Base-by-base conservation (phyloP, 371 early-diverging fungal genomes). In the Syncephalastrum sp. region DNA sequence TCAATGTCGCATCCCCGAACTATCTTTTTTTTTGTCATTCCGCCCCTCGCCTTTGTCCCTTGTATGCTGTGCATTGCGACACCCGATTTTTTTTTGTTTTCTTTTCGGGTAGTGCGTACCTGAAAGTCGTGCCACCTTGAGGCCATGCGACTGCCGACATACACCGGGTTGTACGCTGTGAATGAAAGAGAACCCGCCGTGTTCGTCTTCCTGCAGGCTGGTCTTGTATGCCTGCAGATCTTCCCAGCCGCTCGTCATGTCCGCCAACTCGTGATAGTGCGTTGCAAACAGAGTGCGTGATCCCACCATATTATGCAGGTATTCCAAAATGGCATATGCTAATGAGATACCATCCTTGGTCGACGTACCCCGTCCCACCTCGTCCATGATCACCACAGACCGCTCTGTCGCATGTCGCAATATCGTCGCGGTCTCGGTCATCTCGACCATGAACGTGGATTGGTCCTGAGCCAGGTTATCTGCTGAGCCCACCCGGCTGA, bases 391-490 rank as follows among this genome's bases (percentile, higher is more conserved):
- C 4, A 96, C 91, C 59, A 99, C 79, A 12, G 95, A 94, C 4
- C 74, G 67, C 4, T 71, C 50, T 0, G 95, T 93, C 3, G 96
- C 95, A 49, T 88, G 79, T 21, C 82, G 79, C 27, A 96, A 75
- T 27, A 99, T 98, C 10, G 83, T 79, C 0, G 96, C 92, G 0
- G 96, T 91, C 70, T 99, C 99, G 12, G 76, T 69, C 99, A 99
- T 99, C 76, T 99, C 99, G 7, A 95, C 91, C 95, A 99, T 96
- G 70, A 99, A 99, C 0, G 99, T 99, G 4, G 97, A 96, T 56
- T 93, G 91, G 33, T 94, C 86, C 47, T 83, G 83, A 5, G 88
- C 86, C 15, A 92, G 63, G 61, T 90, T 88, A 57, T 93, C 93
- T 5, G 87, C 82, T 1, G 89, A 85, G 0, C 93, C 93, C n/a